phyloP scores from a whole-genome alignment of 2,329 filamentous ascomycete genomes.

The Teratosphaeria destructans region DNA sequence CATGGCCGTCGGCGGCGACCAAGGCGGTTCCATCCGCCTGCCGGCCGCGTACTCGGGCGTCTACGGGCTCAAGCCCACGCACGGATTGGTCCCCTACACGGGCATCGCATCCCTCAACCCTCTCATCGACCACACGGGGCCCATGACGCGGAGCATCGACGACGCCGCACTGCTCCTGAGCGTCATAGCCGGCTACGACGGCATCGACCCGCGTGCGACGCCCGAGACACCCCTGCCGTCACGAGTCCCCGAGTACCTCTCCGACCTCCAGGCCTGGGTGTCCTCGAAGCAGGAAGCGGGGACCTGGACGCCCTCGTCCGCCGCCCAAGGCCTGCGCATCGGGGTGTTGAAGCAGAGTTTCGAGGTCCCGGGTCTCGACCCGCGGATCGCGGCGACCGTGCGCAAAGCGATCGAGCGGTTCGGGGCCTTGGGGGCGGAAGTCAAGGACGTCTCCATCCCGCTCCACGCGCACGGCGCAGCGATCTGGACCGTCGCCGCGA shows the following conservation, averaged over 20 bases:
- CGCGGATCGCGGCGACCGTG: background rate
- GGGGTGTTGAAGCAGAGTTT: constrained; percentile 39
- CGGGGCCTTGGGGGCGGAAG: background rate
- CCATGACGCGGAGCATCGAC: constrained; percentile 31
- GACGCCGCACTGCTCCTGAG: constrained; percentile 31
- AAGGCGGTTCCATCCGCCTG: constrained; percentile 17
- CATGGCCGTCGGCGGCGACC: constrained; percentile 25
- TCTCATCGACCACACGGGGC: constrained; percentile 38
- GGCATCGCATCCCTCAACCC: constrained; percentile 31
- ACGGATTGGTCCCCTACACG: constrained; percentile 36
- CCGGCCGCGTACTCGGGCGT: constrained; percentile 16
- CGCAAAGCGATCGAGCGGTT: background rate
- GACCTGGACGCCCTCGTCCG: constrained; percentile 20
- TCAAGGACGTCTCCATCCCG: background rate
- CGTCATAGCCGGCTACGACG: constrained; percentile 37
- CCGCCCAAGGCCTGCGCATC: constrained; percentile 33
- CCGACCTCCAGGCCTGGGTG: constrained; percentile 19
- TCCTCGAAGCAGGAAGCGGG: constrained; percentile 14
- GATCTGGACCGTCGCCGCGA: constrained; percentile 30
- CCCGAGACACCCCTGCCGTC: constrained; percentile 29
- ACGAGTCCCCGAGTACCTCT: constrained; percentile 28
- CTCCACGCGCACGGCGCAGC: background rate
- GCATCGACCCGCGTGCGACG: constrained; percentile 33
- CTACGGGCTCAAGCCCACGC: constrained; percentile 31
- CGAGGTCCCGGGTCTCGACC: constrained; percentile 25